Percentiles rank a stretch among this genome's conserved stretches.
Evolutionary conservation across 148 eudicot genomes (phyloP).

Genomic region (Diospyros lotus): DNA sequence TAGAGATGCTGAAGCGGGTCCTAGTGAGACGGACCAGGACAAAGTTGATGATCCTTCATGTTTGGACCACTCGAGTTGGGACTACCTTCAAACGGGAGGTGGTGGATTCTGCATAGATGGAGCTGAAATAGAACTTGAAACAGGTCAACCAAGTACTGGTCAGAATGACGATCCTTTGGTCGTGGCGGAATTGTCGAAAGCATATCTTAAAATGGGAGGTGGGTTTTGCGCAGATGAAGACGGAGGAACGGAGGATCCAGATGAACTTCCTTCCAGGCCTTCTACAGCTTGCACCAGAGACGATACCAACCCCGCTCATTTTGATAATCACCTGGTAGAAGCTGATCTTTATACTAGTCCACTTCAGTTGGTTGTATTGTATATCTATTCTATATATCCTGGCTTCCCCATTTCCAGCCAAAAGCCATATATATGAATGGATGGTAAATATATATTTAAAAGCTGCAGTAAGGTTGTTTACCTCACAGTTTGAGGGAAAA

Average conservation of each 20-base stretch:
- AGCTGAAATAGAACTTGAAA: constrained; percentile 26
- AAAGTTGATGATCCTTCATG: constrained; percentile 18
- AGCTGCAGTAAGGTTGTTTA: too few relatives aligned
- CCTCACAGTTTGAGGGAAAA: neutral
- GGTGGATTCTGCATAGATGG: constrained; percentile 40
- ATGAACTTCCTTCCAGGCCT: constrained; percentile 12
- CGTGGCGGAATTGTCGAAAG: constrained; percentile 27
- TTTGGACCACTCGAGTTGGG: constrained; percentile 20
- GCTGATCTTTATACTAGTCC: constrained; percentile 7
- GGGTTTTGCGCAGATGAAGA: constrained; percentile 75
- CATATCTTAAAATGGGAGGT: constrained; percentile 60
- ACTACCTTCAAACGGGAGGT: constrained; percentile 30
- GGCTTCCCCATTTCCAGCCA: neutral
- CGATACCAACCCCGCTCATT: constrained; percentile 8
- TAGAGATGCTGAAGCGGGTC: constrained; percentile 13
- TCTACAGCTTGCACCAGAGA: neutral
- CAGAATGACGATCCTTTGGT: constrained; percentile 18
- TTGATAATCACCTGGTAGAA: constrained; percentile 8
- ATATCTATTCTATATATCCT: neutral
- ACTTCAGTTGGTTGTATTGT: neutral
- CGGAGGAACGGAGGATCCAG: constrained; percentile 25
- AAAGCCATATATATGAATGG: neutral
- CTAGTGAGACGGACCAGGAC: constrained; percentile 7
- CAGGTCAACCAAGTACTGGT: constrained; percentile 9
- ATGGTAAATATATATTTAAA: neutral